A percentile compares a stretch with the other conserved stretches of the same genome.
phyloP scores from a whole-genome alignment of 2,329 filamentous ascomycete species.

The Chaetomiaceae sp. region DNA sequence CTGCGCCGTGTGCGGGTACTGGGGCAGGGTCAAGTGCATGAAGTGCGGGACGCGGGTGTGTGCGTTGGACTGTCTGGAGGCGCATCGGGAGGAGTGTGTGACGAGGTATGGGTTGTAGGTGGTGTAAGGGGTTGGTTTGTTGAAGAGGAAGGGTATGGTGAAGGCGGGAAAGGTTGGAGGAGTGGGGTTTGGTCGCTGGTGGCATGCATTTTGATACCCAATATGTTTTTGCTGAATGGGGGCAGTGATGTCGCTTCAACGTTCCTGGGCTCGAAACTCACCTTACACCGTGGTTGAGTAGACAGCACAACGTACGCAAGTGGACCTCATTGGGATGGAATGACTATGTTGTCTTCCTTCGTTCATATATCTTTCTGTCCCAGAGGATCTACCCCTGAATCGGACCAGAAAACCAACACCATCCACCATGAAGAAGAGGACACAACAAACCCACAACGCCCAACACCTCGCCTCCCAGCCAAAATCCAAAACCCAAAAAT shows the following conservation, averaged over 20 bases:
- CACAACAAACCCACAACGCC: neutral
- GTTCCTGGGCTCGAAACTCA: no score
- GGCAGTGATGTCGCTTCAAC: no score
- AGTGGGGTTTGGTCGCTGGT: no score
- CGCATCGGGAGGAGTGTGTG: slow-evolving; percentile 68
- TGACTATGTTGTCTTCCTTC: no score
- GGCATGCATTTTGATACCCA: no score
- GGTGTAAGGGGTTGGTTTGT: neutral
- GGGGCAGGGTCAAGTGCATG: slow-evolving; percentile 70
- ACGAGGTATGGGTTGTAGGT: slow-evolving; percentile 54
- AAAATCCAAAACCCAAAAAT: neutral
- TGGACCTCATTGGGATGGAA: no score
- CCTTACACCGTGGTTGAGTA: no score
- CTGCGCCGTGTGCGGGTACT: slow-evolving; percentile 78
- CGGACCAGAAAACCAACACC: neutral
- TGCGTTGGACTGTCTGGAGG: slow-evolving; percentile 67
- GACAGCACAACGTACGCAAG: no score
- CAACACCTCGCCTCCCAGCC: neutral
- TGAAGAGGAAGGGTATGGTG: neutral
- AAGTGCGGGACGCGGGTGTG: slow-evolving; percentile 78
- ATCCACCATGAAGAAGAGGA: no score
- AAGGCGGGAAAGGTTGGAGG: no score
- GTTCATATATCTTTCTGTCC: neutral
- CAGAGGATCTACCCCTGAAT: neutral
- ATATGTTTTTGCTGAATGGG: no score